These are phyloP conservation scores for Suillus hirtellus DNA, from an alignment of 768 basidiomycete genomes.

Conservation along the genomic window DNA sequence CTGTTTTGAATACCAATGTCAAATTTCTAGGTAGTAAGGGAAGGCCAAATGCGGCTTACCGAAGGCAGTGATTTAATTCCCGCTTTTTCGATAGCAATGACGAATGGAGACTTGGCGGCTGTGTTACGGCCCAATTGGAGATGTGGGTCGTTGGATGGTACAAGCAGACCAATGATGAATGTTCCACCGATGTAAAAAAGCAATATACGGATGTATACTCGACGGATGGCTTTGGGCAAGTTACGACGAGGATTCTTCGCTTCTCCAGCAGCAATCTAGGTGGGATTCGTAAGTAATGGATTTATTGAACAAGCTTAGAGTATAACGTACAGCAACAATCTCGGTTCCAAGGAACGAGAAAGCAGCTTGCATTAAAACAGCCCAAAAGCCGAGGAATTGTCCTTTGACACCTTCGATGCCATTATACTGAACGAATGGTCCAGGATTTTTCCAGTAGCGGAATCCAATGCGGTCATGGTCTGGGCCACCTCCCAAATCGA, in stretches of 20 bases:
- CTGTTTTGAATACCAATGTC: constrained; percentile 32
- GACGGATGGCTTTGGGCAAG: constrained; percentile 55
- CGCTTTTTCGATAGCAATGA: constrained; percentile 82
- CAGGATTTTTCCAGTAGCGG: constrained; percentile 83
- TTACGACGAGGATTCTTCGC: constrained; percentile 82
- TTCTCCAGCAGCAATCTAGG: constrained; percentile 81
- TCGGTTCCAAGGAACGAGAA: constrained; percentile 95
- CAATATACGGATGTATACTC: constrained; percentile 76
- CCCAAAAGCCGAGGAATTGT: constrained; percentile 71
- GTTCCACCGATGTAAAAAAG: constrained; percentile 76
- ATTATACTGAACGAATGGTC: constrained; percentile 77
- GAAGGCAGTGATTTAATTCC: constrained; percentile 88
- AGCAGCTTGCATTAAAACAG: constrained; percentile 81
- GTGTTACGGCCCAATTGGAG: constrained; percentile 55
- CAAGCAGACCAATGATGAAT: constrained; percentile 78
- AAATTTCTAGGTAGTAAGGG: not conserved
- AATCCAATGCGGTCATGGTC: constrained; percentile 63
- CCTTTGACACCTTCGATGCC: constrained; percentile 68
- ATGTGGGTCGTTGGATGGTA: constrained; percentile 65
- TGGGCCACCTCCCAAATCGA: constrained; percentile 90
- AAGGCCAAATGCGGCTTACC: constrained; percentile 40
- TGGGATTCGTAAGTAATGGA: not conserved
- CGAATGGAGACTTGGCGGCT: constrained; percentile 82
- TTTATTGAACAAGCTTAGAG: not conserved
- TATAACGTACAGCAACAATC: constrained; percentile 76